Conservation (phyloP, 208 protist species). For the Trypanosoma conorhini region DNA sequence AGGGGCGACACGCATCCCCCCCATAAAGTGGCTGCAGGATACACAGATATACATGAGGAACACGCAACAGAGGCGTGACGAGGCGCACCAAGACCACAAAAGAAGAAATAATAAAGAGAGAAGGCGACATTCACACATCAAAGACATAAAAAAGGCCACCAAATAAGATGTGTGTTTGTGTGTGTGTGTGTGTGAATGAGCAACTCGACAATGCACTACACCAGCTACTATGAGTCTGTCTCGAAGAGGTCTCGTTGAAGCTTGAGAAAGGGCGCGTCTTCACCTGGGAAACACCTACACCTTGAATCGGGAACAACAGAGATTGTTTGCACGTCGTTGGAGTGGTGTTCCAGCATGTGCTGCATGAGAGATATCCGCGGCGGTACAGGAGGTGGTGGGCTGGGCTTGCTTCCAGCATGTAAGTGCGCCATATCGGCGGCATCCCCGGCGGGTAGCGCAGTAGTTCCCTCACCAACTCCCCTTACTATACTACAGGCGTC, state of each 20-base stretch:
- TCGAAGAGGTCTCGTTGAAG: constrained; percentile 17
- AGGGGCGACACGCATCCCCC: neutral
- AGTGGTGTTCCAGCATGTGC: constrained; percentile 23
- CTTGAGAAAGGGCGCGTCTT: constrained; percentile 25
- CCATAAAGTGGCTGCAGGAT: neutral
- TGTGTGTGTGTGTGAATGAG: constrained; percentile 4
- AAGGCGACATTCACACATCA: neutral
- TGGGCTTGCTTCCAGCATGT: neutral
- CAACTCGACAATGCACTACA: neutral
- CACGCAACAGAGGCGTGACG: neutral
- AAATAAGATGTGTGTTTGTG: constrained; percentile 3
- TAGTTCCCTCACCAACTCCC: neutral
- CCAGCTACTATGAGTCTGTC: neutral
- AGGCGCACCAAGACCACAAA: neutral
- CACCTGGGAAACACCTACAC: constrained; percentile 15
- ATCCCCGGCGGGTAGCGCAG: too few species aligned
- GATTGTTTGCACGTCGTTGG: constrained; percentile 4
- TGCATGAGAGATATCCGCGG: constrained; percentile 16
- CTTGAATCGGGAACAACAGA: neutral
- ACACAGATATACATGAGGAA: constrained; percentile 8
- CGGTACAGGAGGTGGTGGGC: constrained; percentile 25
- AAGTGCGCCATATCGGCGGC: neutral
- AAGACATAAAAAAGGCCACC: constrained; percentile 21
- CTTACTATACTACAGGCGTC: neutral
- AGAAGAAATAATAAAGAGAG: constrained; percentile 7